Evolutionary conservation across 768 basidiomycete species (phyloP), one percentile per base, ranked within the genome.

Genomic region (Leccinum obscurum): DNA sequence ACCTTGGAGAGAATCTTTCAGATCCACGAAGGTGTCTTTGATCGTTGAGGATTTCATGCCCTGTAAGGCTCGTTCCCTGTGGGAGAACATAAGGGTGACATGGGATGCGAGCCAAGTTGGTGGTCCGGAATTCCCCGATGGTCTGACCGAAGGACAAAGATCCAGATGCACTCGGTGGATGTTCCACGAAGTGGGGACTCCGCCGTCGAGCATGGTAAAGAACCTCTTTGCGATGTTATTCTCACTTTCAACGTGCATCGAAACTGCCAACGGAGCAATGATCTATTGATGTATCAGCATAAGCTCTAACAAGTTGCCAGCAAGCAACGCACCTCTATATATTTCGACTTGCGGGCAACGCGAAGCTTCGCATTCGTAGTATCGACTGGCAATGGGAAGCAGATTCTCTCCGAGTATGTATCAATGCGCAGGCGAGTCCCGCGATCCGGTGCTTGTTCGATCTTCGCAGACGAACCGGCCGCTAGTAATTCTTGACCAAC

Each of bases 271-370:
- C n/a, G 66, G 67, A 10, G 66, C 61, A 13, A 67, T 57, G 13
- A 73, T 71, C 72, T 62, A 41, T 37, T 46, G 39, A 55, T 10
- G 30, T 39, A 6, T 67, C 30, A 60, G 11, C 6, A 2, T 22
- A 20, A n/a, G 35, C 3, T 41, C 13, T 11, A 5, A 30, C 7
- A 15, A 51, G 13, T 26, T n/a, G 11, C n/a, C 8, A 15, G 17
- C 3, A 13, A 48, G 10, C 30, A 3, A 60, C 68, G 3, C 24
- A 75, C 75, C 68, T 75, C 77, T 4, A 86, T 70, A 58, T 82
- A 87, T 26, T 68, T 75, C 1, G 84, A 86, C 62, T 82, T 84
- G 41, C 85, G 77, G 9, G 85, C 85, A 35, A 86, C 64, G 5
- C 83, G 77, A 10, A 80, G 64, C 63, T 75, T 82, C 2, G 68